A percentile compares a stretch with the other conserved stretches of the same genome.
These are phyloP conservation scores for Babesia sp. DNA, from an alignment of 169 alveolate species.

Conservation along the genomic window DNA sequence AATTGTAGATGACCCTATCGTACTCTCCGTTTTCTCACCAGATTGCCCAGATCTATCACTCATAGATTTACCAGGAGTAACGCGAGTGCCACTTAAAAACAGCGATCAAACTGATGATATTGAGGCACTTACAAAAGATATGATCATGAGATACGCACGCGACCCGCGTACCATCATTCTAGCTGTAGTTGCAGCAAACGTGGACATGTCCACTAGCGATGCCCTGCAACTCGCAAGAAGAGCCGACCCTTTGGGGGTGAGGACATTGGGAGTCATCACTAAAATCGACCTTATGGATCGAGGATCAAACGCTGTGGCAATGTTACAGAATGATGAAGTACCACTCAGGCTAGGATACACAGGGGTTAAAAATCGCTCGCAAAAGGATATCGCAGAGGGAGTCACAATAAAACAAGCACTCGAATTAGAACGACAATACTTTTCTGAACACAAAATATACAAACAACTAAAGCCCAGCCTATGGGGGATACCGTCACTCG, in stretches of 20 bases:
- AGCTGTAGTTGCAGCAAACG: slow-evolving; percentile 96
- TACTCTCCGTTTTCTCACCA: slow-evolving; percentile 92
- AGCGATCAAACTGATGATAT: slow-evolving; percentile 95
- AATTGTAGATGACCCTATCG: slow-evolving; percentile 96
- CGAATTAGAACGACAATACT: slow-evolving; percentile 89
- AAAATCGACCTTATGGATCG: slow-evolving; percentile 98
- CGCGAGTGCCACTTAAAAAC: slow-evolving; percentile 94
- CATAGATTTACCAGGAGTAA: slow-evolving; percentile 99
- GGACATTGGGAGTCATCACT: slow-evolving; percentile 95
- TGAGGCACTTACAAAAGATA: slow-evolving; percentile 91
- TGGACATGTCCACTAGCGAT: slow-evolving; percentile 97
- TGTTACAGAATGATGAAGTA: slow-evolving; percentile 94
- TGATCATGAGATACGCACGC: slow-evolving; percentile 89
- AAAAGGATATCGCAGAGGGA: slow-evolving; percentile 89
- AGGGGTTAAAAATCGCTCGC: slow-evolving; percentile 93
- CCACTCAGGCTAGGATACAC: slow-evolving; percentile 95
- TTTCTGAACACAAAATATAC: slow-evolving; percentile 91
- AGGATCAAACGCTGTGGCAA: slow-evolving; percentile 96
- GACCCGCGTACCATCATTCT: slow-evolving; percentile 96
- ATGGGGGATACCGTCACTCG: slow-evolving; percentile 94
- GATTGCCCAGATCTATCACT: slow-evolving; percentile 96
- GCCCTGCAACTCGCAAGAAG: slow-evolving; percentile 94
- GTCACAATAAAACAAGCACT: slow-evolving; percentile 87
- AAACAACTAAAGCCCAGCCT: slow-evolving; percentile 88
- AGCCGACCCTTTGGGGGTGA: slow-evolving; percentile 94